These are phyloP conservation scores for Debaryomyces robertsiae DNA, from an alignment of 1,139 yeast species.

Conservation along the genomic window DNA sequence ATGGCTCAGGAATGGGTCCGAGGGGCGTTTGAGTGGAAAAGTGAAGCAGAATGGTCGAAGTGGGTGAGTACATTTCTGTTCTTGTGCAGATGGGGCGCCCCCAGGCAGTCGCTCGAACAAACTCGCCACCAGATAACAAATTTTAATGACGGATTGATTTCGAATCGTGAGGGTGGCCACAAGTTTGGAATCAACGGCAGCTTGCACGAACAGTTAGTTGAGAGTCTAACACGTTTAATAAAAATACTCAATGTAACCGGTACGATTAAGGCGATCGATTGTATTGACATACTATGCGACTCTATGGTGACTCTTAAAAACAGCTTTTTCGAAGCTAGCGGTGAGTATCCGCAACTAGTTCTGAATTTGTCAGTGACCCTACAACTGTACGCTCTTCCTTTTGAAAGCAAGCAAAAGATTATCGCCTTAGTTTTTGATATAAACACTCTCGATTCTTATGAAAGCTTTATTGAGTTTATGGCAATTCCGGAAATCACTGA, in stretches of 20 bases:
- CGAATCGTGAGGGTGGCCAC: not conserved
- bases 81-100: constrained; percentile 19
- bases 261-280: not conserved
- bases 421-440: constrained; percentile 22
- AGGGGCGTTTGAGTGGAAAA: constrained; percentile 9
- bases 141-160: constrained; percentile 7
- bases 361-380: not conserved
- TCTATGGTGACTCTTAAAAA: not conserved
- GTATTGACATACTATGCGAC: constrained; percentile 1
- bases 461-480: constrained; percentile 23
- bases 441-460: constrained; percentile 21
- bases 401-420: constrained; percentile 1
- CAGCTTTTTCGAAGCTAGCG: not conserved
- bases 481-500: constrained; percentile 16
- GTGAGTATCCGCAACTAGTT: constrained; percentile 1
- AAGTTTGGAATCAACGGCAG: constrained; percentile 3
- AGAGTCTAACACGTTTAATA: constrained; percentile 7
- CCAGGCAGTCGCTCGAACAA: constrained; percentile 8
- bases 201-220: constrained; percentile 2
- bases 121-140: constrained; percentile 3
- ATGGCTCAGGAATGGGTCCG: constrained; percentile 11
- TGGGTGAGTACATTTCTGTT: constrained; percentile 17
- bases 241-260: not conserved
- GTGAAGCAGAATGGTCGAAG: constrained; percentile 12
- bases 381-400: not conserved